phyloP scores from a whole-genome alignment of 2,329 filamentous ascomycete species.

The Fusarium decemcellulare region DNA sequence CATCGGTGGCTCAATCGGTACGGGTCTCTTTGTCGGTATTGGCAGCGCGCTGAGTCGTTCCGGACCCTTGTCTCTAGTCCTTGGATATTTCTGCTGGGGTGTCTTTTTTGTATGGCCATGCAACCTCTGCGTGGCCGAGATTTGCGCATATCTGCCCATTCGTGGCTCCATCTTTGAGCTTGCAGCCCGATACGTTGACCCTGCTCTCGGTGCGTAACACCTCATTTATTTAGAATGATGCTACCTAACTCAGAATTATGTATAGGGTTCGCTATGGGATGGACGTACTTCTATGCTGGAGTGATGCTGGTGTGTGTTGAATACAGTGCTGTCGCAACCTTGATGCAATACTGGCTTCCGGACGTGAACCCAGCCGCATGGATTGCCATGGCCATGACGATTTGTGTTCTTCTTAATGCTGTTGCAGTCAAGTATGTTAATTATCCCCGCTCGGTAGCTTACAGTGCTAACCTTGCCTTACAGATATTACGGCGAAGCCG shows the following conservation, averaged over 20 bases:
- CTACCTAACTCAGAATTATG: background rate
- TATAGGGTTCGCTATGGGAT: slow-evolving; percentile 64
- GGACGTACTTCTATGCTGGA: slow-evolving; percentile 64
- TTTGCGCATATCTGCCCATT: slow-evolving; percentile 69
- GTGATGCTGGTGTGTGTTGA: slow-evolving; percentile 62
- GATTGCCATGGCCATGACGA: slow-evolving; percentile 62
- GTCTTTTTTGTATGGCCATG: slow-evolving; percentile 60
- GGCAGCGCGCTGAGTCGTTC: slow-evolving; percentile 58
- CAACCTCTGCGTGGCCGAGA: slow-evolving; percentile 67
- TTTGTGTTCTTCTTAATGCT: slow-evolving; percentile 63
- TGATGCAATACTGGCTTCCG: slow-evolving; percentile 61
- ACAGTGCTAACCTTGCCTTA: accelerated
- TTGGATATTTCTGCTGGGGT: slow-evolving; percentile 62
- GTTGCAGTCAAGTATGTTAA: slow-evolving; percentile 58
- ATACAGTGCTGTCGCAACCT: slow-evolving; percentile 59
- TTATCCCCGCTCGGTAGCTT: slow-evolving; percentile 14
- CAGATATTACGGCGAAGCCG: slow-evolving; percentile 58
- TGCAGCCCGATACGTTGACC: slow-evolving; percentile 69
- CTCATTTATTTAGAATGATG: background rate
- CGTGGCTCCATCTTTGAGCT: slow-evolving; percentile 69
- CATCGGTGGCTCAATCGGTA: slow-evolving; percentile 63
- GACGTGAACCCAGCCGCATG: slow-evolving; percentile 62
- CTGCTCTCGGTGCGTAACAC: slow-evolving; percentile 58
- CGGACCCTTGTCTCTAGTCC: slow-evolving; percentile 59
- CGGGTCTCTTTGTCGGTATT: slow-evolving; percentile 62